These are phyloP conservation scores for Vanrija sp. DNA, from an alignment of 1,284 basidiomycete genomes.

Conservation along the genomic window DNA sequence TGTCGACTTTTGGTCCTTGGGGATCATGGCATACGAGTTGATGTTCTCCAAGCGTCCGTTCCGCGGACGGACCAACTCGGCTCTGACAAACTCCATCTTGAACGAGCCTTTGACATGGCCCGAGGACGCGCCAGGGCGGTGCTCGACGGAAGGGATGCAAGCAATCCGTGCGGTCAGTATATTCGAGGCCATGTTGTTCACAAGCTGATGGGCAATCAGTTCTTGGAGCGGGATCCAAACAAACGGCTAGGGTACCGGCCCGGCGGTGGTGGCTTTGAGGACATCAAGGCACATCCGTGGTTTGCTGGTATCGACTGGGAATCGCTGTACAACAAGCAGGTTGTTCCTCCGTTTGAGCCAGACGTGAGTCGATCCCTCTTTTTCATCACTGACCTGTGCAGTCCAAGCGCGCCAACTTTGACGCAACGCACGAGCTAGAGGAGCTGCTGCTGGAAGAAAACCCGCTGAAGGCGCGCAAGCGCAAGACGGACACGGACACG, in stretches of 20 bases:
- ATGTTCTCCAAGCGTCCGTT: constrained; percentile 88
- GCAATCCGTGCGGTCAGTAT: constrained; percentile 42
- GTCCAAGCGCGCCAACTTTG: constrained; percentile 97
- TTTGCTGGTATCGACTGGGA: constrained; percentile 84
- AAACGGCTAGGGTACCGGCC: constrained; percentile 78
- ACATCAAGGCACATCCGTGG: constrained; percentile 80
- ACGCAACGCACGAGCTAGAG: constrained; percentile 97
- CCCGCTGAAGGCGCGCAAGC: constrained; percentile 87
- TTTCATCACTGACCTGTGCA: constrained; percentile 42
- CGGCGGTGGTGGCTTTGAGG: constrained; percentile 70
- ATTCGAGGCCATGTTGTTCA: not conserved
- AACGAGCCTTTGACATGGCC: constrained; percentile 51
- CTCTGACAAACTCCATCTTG: constrained; percentile 81
- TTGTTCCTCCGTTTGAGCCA: constrained; percentile 82
- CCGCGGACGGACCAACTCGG: constrained; percentile 83
- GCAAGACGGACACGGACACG: constrained; percentile 83
- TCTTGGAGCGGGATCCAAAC: constrained; percentile 78
- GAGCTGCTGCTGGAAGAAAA: constrained; percentile 95
- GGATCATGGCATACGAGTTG: constrained; percentile 86
- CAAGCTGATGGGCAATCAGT: constrained; percentile 49
- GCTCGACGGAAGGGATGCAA: constrained; percentile 46
- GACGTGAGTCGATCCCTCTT: constrained; percentile 53
- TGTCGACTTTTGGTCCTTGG: constrained; percentile 96
- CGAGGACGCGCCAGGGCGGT: constrained; percentile 44
- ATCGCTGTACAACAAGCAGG: constrained; percentile 71